Evolutionary conservation across 73 alveolate genomes (phyloP).

Genomic region (Tetrahymena thermophila): DNA sequence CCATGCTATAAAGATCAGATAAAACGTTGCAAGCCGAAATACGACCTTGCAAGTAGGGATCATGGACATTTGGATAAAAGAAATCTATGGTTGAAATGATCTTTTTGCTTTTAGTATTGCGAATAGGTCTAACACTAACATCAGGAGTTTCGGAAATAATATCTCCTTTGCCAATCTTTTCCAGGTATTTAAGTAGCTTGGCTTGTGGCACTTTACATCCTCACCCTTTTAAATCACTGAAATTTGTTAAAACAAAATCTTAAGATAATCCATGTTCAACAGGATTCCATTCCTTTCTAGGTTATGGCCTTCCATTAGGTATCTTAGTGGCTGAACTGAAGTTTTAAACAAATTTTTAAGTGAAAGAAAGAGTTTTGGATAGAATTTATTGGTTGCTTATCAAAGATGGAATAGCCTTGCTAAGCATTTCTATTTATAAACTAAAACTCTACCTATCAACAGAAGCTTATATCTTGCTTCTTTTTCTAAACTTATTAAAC

Average conservation of each 20-base stretch:
- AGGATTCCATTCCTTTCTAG: slow-evolving; percentile 43
- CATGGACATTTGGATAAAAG: slow-evolving; percentile 95
- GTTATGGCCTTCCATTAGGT: not conserved
- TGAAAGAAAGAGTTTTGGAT: not conserved
- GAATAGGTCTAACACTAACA: slow-evolving; percentile 64
- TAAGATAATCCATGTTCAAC: slow-evolving; percentile 48
- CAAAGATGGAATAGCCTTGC: not conserved
- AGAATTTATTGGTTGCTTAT: not conserved
- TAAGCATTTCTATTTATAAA: not conserved
- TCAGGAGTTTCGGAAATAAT: slow-evolving; percentile 89
- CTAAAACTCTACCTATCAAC: not conserved
- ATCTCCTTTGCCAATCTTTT: slow-evolving; percentile 68
- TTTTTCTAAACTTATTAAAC: not conserved
- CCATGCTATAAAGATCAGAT: slow-evolving; percentile 97
- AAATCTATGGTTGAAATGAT: slow-evolving; percentile 91
- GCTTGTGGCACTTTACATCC: slow-evolving; percentile 87
- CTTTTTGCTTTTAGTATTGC: slow-evolving; percentile 38
- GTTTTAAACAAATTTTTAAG: not conserved
- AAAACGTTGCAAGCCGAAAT: slow-evolving; percentile 96
- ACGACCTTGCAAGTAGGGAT: slow-evolving; percentile 96
- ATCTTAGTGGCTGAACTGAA: not conserved
- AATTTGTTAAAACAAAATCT: slow-evolving; percentile 63
- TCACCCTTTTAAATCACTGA: slow-evolving; percentile 85
- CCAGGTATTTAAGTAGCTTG: slow-evolving; percentile 56
- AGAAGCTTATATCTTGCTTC: not conserved